Conservation (phyloP, 768 basidiomycete species). For the Sarcomyxa edulis region DNA sequence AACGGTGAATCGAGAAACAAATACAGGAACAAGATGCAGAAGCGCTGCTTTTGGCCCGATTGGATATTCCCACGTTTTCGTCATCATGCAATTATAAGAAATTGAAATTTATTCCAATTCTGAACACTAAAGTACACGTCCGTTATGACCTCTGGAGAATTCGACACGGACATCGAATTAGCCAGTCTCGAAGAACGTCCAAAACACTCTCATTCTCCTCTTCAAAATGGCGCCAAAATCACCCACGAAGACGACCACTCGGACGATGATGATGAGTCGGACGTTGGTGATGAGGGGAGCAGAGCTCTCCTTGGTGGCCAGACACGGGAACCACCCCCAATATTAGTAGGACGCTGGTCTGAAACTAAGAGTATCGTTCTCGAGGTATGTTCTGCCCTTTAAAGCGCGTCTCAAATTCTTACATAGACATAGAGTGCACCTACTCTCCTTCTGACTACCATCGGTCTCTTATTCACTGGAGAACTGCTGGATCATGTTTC, state of each 20-base stretch:
- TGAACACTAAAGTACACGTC: no score
- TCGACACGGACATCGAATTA: conserved; percentile 7
- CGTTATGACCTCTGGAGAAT: not conserved
- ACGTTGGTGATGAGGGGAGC: conserved; percentile 14
- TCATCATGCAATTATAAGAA: no score
- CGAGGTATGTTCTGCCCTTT: conserved; percentile 45
- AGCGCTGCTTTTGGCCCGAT: no score
- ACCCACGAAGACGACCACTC: conserved; percentile 20
- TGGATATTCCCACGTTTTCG: no score
- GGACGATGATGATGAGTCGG: conserved; percentile 29
- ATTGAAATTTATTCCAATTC: no score
- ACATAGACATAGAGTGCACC: conserved; percentile 64
- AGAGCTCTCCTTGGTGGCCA: no score
- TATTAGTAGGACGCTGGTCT: conserved; percentile 36
- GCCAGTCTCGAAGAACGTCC: conserved; percentile 3
- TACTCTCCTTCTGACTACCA: conserved; percentile 75
- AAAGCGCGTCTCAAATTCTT: not conserved
- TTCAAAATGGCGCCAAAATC: no score
- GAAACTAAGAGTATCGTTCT: conserved; percentile 60
- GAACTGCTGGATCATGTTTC: conserved; percentile 85
- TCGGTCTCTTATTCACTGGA: conserved; percentile 87
- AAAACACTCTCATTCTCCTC: not conserved
- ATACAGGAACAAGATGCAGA: no score
- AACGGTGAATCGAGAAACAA: no score
- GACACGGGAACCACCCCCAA: no score